These are phyloP conservation scores for Spongispora temasekensis DNA, from an alignment of 1,284 basidiomycete species.

Conservation along the genomic window DNA sequence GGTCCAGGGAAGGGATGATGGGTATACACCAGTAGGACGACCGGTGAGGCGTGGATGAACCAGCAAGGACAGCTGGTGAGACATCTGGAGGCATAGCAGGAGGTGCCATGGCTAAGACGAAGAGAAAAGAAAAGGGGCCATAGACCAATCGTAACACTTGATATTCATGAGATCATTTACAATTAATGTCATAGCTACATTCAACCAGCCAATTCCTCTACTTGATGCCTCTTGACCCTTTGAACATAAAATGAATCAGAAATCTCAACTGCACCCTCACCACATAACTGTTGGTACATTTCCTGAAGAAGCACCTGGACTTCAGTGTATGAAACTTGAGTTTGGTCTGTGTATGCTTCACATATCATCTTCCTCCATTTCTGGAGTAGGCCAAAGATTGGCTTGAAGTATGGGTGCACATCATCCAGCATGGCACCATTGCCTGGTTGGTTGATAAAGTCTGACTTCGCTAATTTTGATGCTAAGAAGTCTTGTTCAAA, in stretches of 20 bases:
- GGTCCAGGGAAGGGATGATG: too few species aligned
- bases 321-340: neutral
- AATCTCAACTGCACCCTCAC: neutral
- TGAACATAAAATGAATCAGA: neutral
- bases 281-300: neutral
- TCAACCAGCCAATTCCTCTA: neutral
- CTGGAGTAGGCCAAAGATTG: neutral
- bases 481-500: neutral
- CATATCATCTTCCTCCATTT: neutral
- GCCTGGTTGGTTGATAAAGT: neutral
- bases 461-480: neutral
- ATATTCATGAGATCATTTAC: neutral
- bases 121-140: too few species aligned
- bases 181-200: neutral
- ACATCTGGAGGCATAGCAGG: too few species aligned
- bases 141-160: too few species aligned
- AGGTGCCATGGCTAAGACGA: too few species aligned
- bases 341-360: neutral
- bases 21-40: too few species aligned
- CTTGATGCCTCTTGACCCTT: neutral
- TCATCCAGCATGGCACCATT: neutral
- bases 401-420: neutral
- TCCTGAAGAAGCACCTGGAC: neutral
- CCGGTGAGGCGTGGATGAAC: too few species aligned
- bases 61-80: too few species aligned